These are phyloP conservation scores for Cyberlindnera xishuangbannaensis DNA, from an alignment of 805 yeast genomes.

Conservation along the genomic window DNA sequence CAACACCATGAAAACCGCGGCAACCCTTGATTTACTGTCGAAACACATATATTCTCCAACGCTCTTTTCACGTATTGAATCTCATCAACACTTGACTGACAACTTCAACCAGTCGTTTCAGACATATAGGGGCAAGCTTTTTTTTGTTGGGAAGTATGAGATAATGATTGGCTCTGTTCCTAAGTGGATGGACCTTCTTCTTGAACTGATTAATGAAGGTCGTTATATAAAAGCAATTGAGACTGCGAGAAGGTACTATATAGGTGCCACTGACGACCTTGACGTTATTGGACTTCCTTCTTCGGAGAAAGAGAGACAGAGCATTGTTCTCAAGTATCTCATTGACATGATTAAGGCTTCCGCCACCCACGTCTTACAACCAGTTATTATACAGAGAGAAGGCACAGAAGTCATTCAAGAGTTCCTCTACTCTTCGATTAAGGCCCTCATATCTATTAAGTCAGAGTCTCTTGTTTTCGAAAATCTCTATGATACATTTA, in stretches of 20 bases:
- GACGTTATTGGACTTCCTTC: conserved; percentile 54
- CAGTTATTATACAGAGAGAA: conserved; percentile 6
- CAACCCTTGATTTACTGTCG: conserved; percentile 18
- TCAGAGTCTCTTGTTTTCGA: conserved; percentile 36
- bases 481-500: conserved; percentile 39
- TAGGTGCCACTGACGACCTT: conserved; percentile 39
- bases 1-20: conserved; percentile 29
- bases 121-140: conserved; percentile 40
- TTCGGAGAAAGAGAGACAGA: conserved; percentile 36
- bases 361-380: conserved; percentile 19
- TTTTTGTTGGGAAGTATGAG: conserved; percentile 48
- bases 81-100: conserved; percentile 10
- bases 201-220: conserved; percentile 56
- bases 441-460: conserved; percentile 34
- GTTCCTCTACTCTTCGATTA: conserved; percentile 34
- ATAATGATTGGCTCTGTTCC: conserved; percentile 51
- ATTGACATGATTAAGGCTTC: conserved; percentile 43
- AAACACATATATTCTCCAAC: conserved; percentile 32
- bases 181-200: conserved; percentile 53
- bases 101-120: conserved; percentile 26
- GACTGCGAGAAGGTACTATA: conserved; percentile 47
- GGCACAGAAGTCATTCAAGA: conserved; percentile 24
- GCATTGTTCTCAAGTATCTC: conserved; percentile 46
- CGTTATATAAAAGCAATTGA: conserved; percentile 52
- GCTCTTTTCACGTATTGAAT: conserved; percentile 20